Evolutionary conservation across 2,329 filamentous ascomycete genomes (phyloP).

Genomic region (Diaporthe batatas): DNA sequence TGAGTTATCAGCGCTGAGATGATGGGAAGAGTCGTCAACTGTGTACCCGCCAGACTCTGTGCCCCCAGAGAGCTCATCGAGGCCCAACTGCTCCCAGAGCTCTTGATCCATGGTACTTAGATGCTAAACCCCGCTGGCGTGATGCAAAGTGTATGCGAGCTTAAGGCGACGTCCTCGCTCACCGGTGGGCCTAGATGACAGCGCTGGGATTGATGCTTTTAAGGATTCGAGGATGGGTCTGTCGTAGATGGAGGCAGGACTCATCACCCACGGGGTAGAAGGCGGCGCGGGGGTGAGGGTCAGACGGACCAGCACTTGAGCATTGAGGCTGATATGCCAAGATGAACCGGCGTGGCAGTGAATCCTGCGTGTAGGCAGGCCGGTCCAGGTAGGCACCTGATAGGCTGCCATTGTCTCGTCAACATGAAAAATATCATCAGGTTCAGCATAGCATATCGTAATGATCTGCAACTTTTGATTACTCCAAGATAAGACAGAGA

Average conservation of each 20-base stretch:
- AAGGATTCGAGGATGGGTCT: background rate
- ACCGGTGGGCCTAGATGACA: background rate
- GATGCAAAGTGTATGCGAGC: background rate
- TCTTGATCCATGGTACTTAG: background rate
- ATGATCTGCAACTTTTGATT: background rate
- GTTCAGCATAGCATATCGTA: too few relatives aligned
- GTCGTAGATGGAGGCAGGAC: background rate
- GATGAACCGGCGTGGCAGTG: background rate
- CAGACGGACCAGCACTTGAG: background rate
- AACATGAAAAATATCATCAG: background rate
- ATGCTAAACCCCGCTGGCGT: background rate
- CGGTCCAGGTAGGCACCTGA: background rate
- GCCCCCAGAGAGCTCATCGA: background rate
- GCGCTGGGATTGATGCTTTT: too few relatives aligned
- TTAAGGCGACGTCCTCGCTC: background rate
- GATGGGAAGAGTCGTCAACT: background rate
- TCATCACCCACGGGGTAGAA: background rate
- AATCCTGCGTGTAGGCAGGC: constrained; percentile 4
- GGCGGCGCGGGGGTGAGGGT: background rate
- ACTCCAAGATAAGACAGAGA: background rate
- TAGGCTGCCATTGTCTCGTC: background rate
- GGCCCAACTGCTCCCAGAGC: background rate
- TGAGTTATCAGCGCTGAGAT: background rate
- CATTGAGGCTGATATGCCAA: constrained; percentile 20
- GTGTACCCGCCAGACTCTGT: background rate